phyloP scores from a whole-genome alignment of 2,329 filamentous ascomycete genomes.

The Zasmidium angulare region DNA sequence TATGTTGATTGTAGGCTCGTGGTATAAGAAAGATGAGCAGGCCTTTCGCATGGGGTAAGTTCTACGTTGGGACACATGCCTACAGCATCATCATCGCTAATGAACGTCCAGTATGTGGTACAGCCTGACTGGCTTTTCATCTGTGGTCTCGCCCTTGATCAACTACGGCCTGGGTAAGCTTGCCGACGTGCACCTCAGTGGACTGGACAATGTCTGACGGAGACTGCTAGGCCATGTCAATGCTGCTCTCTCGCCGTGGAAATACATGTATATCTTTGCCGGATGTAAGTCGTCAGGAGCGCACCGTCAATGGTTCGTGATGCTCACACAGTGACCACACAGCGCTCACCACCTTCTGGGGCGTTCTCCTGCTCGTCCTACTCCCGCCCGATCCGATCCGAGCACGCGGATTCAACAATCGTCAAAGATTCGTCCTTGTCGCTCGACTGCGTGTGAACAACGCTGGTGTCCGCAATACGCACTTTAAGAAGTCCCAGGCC shows the following conservation, averaged over 20 bases:
- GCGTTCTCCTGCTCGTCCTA: slow-evolving; percentile 33
- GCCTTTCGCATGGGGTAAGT: slow-evolving; percentile 25
- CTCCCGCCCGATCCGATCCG: slow-evolving; percentile 44
- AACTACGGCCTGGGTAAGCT: slow-evolving; percentile 48
- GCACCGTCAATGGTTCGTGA: too few species aligned
- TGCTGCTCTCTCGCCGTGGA: slow-evolving; percentile 22
- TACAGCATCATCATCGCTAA: background rate
- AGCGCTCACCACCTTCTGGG: slow-evolving; percentile 43
- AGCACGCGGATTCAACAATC: slow-evolving; percentile 43
- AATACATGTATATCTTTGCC: slow-evolving; percentile 39
- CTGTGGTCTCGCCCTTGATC: slow-evolving; percentile 48
- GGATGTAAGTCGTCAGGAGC: slow-evolving; percentile 23
- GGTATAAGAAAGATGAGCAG: slow-evolving; percentile 32
- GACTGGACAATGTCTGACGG: background rate
- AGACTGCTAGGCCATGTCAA: slow-evolving; percentile 34
- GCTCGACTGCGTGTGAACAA: slow-evolving; percentile 32
- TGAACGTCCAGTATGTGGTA: slow-evolving; percentile 27
- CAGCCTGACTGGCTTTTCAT: slow-evolving; percentile 47
- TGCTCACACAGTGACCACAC: background rate
- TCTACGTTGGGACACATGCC: background rate
- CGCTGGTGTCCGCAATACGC: slow-evolving; percentile 40
- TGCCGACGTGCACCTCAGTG: background rate
- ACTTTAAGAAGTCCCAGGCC: slow-evolving; percentile 46
- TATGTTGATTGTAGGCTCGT: slow-evolving; percentile 17
- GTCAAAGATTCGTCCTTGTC: slow-evolving; percentile 31